Evolutionary conservation across 257 asterid genomes (phyloP).

Genomic region (Solanum arcanum): DNA sequence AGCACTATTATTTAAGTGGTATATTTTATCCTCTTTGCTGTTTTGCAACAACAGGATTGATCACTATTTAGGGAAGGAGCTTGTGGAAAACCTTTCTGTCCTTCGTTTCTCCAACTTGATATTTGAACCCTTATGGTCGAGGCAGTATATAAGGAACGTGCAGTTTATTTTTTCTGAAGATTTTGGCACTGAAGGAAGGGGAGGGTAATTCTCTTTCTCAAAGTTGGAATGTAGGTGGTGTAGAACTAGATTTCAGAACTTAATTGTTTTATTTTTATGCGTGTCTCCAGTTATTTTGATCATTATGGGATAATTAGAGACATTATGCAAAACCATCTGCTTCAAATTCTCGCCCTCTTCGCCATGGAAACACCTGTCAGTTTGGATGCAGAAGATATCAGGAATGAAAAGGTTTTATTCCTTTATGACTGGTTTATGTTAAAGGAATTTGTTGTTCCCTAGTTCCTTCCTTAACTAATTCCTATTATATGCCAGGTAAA

Average conservation of each 20-base stretch:
- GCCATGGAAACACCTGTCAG: conserved; percentile 99
- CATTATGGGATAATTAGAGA: conserved; percentile 90
- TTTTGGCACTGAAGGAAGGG: conserved; percentile 98
- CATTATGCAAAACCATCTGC: conserved; percentile 96
- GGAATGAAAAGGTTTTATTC: conserved; percentile 76
- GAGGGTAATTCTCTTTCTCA: conserved; percentile 58
- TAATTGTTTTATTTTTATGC: conserved; percentile 2
- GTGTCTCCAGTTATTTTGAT: conserved; percentile 67
- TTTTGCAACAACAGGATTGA: conserved; percentile 57
- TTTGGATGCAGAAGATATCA: conserved; percentile 94
- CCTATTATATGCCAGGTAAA: conserved; percentile 51
- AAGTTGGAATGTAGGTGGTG: not conserved
- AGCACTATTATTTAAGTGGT: not conserved
- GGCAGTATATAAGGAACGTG: conserved; percentile 90
- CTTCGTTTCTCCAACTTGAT: conserved; percentile 92
- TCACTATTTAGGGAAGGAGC: conserved; percentile 98
- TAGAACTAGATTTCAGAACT: not conserved
- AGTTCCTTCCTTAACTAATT: not conserved
- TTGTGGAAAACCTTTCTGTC: conserved; percentile 92
- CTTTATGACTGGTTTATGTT: not conserved
- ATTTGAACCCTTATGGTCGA: conserved; percentile 94
- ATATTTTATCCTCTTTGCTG: not conserved
- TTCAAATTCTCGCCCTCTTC: conserved; percentile 90
- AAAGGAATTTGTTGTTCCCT: not conserved
- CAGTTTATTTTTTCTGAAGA: conserved; percentile 95